phyloP scores from a whole-genome alignment of 805 yeast genomes.

The Danielozyma ontarioensis region DNA sequence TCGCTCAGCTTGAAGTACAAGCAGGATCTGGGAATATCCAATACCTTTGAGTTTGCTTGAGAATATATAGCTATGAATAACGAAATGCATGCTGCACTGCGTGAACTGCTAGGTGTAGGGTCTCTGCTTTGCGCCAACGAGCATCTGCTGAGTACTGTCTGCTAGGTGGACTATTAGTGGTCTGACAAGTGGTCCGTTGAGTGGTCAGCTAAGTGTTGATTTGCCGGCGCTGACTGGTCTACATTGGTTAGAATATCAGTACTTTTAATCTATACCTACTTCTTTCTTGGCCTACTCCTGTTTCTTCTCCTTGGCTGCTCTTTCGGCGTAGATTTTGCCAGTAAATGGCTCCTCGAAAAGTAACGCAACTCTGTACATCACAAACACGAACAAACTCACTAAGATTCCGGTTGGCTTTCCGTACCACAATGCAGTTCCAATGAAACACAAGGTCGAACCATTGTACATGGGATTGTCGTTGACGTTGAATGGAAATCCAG shows the following conservation, averaged over 20 bases:
- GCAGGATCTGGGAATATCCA: slow-evolving; percentile 39
- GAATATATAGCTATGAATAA: slow-evolving; percentile 6
- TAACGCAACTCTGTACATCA: slow-evolving; percentile 81
- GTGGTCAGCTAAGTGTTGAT: too few species aligned
- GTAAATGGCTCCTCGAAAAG: slow-evolving; percentile 95
- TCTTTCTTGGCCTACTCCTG: slow-evolving; percentile 11
- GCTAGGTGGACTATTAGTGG: too few species aligned
- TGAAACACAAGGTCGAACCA: slow-evolving; percentile 83
- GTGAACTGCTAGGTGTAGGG: too few species aligned
- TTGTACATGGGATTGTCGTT: slow-evolving; percentile 95
- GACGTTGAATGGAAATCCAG: slow-evolving; percentile 89
- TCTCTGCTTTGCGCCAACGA: too few species aligned
- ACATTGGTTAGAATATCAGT: too few species aligned
- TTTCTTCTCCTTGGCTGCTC: too few species aligned
- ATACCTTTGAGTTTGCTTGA: slow-evolving; percentile 23
- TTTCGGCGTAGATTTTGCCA: slow-evolving; percentile 77
- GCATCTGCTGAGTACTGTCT: too few species aligned
- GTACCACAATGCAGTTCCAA: slow-evolving; percentile 84
- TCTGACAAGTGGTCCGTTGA: too few species aligned
- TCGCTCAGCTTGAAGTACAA: slow-evolving; percentile 60
- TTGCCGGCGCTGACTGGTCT: too few species aligned
- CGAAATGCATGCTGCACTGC: too few species aligned
- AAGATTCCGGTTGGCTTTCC: slow-evolving; percentile 88
- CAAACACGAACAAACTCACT: slow-evolving; percentile 64
- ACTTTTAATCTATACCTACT: too few species aligned